These are phyloP conservation scores for Elsinoe necatrix DNA, from an alignment of 2,329 filamentous ascomycete genomes.

Conservation along the genomic window DNA sequence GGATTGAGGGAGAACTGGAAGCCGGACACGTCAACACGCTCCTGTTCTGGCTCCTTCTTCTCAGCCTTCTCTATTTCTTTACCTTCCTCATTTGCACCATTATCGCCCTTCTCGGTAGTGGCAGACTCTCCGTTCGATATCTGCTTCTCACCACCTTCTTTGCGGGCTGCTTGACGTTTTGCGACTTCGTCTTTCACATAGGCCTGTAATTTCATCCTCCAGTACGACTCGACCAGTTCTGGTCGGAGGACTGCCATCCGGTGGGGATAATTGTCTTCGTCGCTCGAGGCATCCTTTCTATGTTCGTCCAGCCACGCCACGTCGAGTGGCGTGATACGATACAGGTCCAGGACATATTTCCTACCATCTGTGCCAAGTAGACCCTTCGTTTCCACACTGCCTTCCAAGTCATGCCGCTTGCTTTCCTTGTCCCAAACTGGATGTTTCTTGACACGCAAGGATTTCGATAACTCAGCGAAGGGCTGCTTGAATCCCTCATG, in stretches of 20 bases:
- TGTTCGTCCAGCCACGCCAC: slow-evolving; percentile 81
- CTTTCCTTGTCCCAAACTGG: slow-evolving; percentile 96
- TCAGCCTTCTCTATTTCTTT: slow-evolving; percentile 22
- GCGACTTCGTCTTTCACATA: slow-evolving; percentile 76
- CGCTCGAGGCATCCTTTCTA: slow-evolving; percentile 36
- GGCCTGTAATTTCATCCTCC: slow-evolving; percentile 76
- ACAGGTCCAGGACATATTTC: slow-evolving; percentile 95
- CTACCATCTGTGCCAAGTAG: slow-evolving; percentile 92
- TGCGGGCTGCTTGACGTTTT: slow-evolving; percentile 42
- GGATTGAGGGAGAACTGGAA: slow-evolving; percentile 89
- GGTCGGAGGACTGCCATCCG: slow-evolving; percentile 89
- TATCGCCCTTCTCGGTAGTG: slow-evolving; percentile 16
- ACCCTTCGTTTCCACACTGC: slow-evolving; percentile 95
- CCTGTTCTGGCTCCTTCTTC: slow-evolving; percentile 39
- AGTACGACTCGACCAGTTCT: slow-evolving; percentile 81
- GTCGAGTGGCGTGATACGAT: slow-evolving; percentile 87
- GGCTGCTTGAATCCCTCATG: slow-evolving; percentile 76
- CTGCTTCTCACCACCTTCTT: slow-evolving; percentile 24
- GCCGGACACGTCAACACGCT: slow-evolving; percentile 73
- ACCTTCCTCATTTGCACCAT: slow-evolving; percentile 21
- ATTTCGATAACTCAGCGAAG: slow-evolving; percentile 85
- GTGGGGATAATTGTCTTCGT: slow-evolving; percentile 67
- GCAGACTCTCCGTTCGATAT: slow-evolving; percentile 28
- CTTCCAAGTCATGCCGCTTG: slow-evolving; percentile 82
- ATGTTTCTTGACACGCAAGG: slow-evolving; percentile 86